Percentiles rank a stretch among this genome's conserved stretches.
phyloP scores from a whole-genome alignment of 768 basidiomycete genomes.

The Boletus rubescentipes region DNA sequence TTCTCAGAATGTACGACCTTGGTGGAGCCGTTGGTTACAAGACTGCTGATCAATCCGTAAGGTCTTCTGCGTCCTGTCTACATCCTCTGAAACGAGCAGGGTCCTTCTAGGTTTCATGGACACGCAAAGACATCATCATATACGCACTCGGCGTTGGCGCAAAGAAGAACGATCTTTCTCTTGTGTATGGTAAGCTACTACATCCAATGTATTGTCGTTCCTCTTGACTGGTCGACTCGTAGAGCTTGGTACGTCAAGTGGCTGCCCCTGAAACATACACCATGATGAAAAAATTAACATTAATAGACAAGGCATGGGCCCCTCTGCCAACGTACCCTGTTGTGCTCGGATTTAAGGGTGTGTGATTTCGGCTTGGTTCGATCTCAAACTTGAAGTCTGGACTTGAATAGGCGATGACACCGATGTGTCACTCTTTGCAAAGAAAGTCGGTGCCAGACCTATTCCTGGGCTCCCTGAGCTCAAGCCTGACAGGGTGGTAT shows the following conservation, averaged over 20 bases:
- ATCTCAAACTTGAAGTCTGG: not conserved
- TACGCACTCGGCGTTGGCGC: slow-evolving; percentile 84
- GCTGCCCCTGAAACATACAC: not conserved
- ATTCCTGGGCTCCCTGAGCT: slow-evolving; percentile 70
- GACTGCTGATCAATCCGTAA: slow-evolving; percentile 52
- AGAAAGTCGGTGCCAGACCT: slow-evolving; percentile 36
- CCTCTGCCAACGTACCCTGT: slow-evolving; percentile 87
- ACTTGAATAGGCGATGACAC: slow-evolving; percentile 45
- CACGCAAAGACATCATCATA: slow-evolving; percentile 75
- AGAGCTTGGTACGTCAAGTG: slow-evolving; percentile 50
- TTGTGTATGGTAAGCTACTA: slow-evolving; percentile 63
- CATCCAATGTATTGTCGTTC: not conserved
- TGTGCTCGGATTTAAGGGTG: slow-evolving; percentile 70
- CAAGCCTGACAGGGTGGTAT: slow-evolving; percentile 67
- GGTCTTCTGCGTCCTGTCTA: slow-evolving; percentile 16
- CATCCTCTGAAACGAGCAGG: not conserved
- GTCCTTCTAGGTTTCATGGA: slow-evolving; percentile 71
- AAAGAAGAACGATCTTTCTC: slow-evolving; percentile 64
- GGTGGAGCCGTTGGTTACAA: slow-evolving; percentile 64
- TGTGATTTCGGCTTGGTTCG: not conserved
- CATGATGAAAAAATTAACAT: not conserved
- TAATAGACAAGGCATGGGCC: slow-evolving; percentile 62
- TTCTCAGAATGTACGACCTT: slow-evolving; percentile 41
- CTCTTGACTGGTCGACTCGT: not conserved
- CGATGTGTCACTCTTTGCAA: slow-evolving; percentile 70